These are phyloP conservation scores for Cyclocybe cylindracea DNA, from an alignment of 768 basidiomycete species.

Conservation along the genomic window DNA sequence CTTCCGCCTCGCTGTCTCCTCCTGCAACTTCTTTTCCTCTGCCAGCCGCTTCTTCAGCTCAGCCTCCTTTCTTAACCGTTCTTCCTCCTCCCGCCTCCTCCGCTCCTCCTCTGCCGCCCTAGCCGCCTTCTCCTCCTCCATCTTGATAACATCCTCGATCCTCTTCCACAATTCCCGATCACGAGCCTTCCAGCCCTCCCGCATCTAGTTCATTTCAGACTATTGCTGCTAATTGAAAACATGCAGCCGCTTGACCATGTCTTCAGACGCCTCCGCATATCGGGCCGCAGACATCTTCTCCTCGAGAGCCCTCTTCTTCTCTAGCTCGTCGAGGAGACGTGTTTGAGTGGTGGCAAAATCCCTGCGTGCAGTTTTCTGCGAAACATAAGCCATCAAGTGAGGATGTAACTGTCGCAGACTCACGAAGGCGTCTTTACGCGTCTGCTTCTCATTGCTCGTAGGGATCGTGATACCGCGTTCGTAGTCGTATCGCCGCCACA, in stretches of 20 bases:
- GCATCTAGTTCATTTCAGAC: constrained; percentile 44
- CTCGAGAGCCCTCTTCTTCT: constrained; percentile 36
- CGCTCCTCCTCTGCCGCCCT: constrained; percentile 58
- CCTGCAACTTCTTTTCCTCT: constrained; percentile 44
- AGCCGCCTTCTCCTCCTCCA: constrained; percentile 61
- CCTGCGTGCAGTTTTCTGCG: constrained; percentile 47
- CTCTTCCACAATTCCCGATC: constrained; percentile 56
- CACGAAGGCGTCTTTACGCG: constrained; percentile 53
- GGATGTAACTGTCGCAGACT: constrained; percentile 17
- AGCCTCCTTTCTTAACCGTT: constrained; percentile 47
- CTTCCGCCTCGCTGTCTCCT: constrained; percentile 48
- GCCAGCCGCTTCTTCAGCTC: constrained; percentile 40
- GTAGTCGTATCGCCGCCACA: constrained; percentile 50
- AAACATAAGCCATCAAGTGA: neutral
- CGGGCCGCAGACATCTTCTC: constrained; percentile 35
- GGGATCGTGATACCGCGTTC: constrained; percentile 54
- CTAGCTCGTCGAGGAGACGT: constrained; percentile 44
- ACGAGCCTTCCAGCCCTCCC: constrained; percentile 50
- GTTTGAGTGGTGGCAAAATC: constrained; percentile 33
- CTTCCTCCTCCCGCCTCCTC: constrained; percentile 47
- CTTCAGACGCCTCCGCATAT: constrained; percentile 49
- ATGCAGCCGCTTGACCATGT: constrained; percentile 49
- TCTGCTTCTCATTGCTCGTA: constrained; percentile 60
- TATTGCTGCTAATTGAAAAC: constrained; percentile 44
- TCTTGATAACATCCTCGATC: constrained; percentile 62